Evolutionary conservation across 192 early-diverging fungal genomes (phyloP).

Genomic region (Coemansia pectinata): DNA sequence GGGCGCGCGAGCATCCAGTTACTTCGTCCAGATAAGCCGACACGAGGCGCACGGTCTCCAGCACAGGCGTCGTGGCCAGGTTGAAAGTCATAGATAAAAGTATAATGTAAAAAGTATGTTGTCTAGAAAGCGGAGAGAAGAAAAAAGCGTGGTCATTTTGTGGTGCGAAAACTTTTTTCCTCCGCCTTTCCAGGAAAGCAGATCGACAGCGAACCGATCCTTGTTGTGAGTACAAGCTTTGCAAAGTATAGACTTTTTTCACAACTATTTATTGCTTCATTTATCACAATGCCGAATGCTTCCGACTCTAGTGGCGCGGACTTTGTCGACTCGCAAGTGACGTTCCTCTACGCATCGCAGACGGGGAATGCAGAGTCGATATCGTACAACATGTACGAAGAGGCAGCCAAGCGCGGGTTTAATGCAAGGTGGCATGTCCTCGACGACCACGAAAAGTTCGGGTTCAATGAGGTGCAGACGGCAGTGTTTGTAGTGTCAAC

Average conservation of each 20-base stretch:
- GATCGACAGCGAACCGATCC: background rate
- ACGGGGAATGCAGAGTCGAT: conserved; percentile 96
- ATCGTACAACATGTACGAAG: conserved; percentile 76
- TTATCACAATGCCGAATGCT: conserved; percentile 5
- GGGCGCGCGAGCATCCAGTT: conserved; percentile 40
- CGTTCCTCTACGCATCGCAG: conserved; percentile 81
- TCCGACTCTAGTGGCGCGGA: conserved; percentile 1
- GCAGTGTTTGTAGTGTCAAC: conserved; percentile 83
- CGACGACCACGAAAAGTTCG: conserved; percentile 72
- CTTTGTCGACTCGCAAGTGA: conserved; percentile 19
- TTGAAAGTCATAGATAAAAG: conserved; percentile 29
- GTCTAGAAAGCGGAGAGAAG: background rate
- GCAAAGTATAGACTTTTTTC: background rate
- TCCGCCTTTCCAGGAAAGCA: background rate
- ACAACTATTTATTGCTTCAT: background rate
- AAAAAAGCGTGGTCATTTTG: background rate
- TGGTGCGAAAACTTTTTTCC: background rate
- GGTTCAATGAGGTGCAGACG: conserved; percentile 28
- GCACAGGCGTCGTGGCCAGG: conserved; percentile 44
- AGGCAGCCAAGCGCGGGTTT: conserved; percentile 74
- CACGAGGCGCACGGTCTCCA: conserved; percentile 43
- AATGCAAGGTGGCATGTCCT: conserved; percentile 61
- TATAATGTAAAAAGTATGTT: background rate
- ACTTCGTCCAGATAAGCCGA: conserved; percentile 46
- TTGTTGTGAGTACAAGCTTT: background rate